Evolutionary conservation across 2,329 filamentous ascomycete genomes (phyloP), one percentile per base, ranked within the genome.

Genomic region (Cladophialophora immunda): DNA sequence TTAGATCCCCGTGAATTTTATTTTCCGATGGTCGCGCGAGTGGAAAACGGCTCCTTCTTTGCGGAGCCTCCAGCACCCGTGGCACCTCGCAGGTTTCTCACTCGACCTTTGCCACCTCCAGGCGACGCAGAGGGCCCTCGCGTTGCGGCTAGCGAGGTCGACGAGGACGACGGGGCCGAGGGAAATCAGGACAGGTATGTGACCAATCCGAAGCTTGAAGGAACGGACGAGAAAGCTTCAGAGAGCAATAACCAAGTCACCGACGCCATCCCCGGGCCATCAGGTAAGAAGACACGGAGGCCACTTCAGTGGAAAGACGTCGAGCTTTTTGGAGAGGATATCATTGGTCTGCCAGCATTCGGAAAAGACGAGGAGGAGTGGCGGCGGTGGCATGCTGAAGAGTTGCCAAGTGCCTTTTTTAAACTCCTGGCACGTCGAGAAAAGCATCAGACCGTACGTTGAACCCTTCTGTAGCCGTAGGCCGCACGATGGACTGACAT

Each of bases 21-120:
- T 52, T 68, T 57, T 41, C 65, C 67, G 15, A 55, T 68, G 34
- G 65, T 69, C n/a, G 47, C 57, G 5, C 45, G 67, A 47, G 34
- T 47, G 32, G 67, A 36, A 17, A 19, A 36, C n/a, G 17, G 17
- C 3, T 67, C 67, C 2, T 69, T 67, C 45, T 45, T 62, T 27
- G 67, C 58, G 25, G 9, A n/a, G 13, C 55, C 64, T 19, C 59
- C 64, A 25, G n/a, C 9, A 25, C 34, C 62, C 13, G 22, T 52
- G n/a, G 19, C 41, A 47, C 19, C 19, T 22, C 41, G n/a, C 4
- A 7, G 41, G 41, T 3, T 47, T 22, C 8, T 11, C 7, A n/a
- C n/a, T n/a, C n/a, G n/a, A n/a, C n/a, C n/a, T n/a, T n/a, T n/a
- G n/a, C 8, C 13, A 9, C 19, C n/a, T 47, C 19, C n/a, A 22